Evolutionary conservation across 2,329 filamentous ascomycete species (phyloP).

Genomic region (Beauveria caledonica): DNA sequence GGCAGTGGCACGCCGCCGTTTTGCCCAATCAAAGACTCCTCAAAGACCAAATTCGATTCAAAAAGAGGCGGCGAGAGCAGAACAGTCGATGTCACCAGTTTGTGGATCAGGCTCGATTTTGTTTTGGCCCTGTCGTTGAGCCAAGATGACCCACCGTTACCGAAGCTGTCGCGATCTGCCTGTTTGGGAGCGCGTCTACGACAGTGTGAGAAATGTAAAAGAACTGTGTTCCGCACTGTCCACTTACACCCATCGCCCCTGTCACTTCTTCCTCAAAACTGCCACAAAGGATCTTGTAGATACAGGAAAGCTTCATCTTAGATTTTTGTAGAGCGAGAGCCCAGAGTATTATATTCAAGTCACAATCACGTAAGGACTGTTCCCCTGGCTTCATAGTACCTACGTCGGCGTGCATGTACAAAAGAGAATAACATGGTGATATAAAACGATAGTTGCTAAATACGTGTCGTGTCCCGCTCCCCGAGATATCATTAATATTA

Average conservation of each 20-base stretch:
- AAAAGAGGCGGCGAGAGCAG: neutral
- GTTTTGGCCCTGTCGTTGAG: neutral
- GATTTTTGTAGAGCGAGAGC: too few species aligned
- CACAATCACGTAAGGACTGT: too few species aligned
- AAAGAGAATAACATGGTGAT: neutral
- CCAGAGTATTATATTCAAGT: too few species aligned
- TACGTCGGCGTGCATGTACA: too few species aligned
- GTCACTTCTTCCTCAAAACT: neutral
- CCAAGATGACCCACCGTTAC: neutral
- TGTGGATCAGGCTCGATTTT: neutral
- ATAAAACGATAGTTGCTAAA: neutral
- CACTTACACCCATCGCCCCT: neutral
- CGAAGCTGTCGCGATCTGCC: conserved; percentile 4
- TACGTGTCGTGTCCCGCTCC: neutral
- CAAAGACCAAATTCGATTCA: neutral
- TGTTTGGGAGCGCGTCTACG: conserved; percentile 1
- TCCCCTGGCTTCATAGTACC: too few species aligned
- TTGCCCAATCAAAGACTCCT: neutral
- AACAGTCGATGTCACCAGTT: neutral
- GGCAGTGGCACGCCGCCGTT: neutral
- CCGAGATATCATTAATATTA: neutral
- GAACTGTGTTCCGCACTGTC: conserved; percentile 1
- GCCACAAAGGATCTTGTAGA: neutral
- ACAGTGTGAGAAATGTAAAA: neutral
- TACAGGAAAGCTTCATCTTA: too few species aligned